These are phyloP conservation scores for Potentilla sterilis DNA, from an alignment of 306 rosid species.

Conservation along the genomic window DNA sequence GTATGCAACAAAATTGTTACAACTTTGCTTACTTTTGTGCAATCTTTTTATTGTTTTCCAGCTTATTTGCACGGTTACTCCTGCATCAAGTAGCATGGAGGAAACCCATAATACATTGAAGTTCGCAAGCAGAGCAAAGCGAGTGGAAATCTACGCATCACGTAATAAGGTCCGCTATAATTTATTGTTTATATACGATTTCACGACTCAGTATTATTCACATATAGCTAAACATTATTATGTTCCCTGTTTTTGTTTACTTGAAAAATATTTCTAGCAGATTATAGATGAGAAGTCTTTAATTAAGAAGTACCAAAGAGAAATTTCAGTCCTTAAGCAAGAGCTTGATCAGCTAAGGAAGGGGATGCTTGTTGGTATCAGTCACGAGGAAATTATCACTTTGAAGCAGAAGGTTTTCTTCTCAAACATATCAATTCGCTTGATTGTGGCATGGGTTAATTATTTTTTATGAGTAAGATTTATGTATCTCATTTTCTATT, in stretches of 20 bases:
- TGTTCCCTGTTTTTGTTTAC: slow-evolving; percentile 17
- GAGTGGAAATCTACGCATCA: slow-evolving; percentile 94
- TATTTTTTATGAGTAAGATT: slow-evolving; percentile 22
- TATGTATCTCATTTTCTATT: slow-evolving; percentile 17
- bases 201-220: slow-evolving; percentile 14
- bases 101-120: slow-evolving; percentile 99
- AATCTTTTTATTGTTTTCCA: slow-evolving; percentile 34
- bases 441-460: slow-evolving; percentile 7
- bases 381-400: slow-evolving; percentile 83
- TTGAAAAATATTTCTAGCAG: slow-evolving; percentile 45
- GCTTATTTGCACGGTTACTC: slow-evolving; percentile 99
- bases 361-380: slow-evolving; percentile 82
- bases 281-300: slow-evolving; percentile 97
- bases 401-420: slow-evolving; percentile 78
- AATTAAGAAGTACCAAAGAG: slow-evolving; percentile 94
- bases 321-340: slow-evolving; percentile 81
- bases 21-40: slow-evolving; percentile 21
- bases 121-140: slow-evolving; percentile 98
- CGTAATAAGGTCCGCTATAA: slow-evolving; percentile 74
- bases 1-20: slow-evolving; percentile 16
- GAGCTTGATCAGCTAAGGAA: slow-evolving; percentile 93
- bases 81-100: slow-evolving; percentile 98
- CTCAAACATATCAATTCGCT: slow-evolving; percentile 18
- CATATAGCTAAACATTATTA: neutral
- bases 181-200: slow-evolving; percentile 14